phyloP scores from a whole-genome alignment of 345 rosid species.

The Eucalyptus lansdowneana region DNA sequence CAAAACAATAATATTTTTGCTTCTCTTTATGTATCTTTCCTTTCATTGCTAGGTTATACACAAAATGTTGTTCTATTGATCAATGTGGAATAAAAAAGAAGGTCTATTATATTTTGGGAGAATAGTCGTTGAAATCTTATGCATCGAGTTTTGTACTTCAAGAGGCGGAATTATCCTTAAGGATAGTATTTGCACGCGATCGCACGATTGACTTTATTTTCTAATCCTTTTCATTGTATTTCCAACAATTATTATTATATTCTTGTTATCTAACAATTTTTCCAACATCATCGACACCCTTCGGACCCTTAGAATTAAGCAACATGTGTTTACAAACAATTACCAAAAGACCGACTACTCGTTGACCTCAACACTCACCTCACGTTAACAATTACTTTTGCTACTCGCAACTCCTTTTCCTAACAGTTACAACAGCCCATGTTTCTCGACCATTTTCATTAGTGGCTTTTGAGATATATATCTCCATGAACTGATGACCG shows the following conservation, averaged over 20 bases:
- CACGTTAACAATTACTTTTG: background rate
- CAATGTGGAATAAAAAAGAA: background rate
- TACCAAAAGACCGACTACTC: background rate
- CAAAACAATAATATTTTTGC: no score
- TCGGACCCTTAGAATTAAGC: background rate
- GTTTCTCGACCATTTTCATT: background rate
- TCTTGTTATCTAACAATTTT: no score
- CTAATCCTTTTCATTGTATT: background rate
- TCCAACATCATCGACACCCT: no score
- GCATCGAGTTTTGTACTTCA: background rate
- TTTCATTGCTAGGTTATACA: background rate
- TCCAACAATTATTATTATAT: background rate
- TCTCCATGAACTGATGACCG: background rate
- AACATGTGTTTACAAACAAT: background rate
- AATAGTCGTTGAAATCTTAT: background rate
- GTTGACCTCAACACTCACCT: background rate
- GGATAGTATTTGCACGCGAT: background rate
- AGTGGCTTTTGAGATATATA: background rate
- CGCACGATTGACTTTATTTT: no score
- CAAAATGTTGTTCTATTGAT: background rate
- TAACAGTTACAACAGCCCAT: background rate
- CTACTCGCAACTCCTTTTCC: background rate
- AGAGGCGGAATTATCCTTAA: background rate
- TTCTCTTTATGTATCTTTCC: no score
- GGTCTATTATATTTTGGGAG: background rate